Conservation (phyloP, 768 basidiomycete species). For the Mycena alexandri region DNA sequence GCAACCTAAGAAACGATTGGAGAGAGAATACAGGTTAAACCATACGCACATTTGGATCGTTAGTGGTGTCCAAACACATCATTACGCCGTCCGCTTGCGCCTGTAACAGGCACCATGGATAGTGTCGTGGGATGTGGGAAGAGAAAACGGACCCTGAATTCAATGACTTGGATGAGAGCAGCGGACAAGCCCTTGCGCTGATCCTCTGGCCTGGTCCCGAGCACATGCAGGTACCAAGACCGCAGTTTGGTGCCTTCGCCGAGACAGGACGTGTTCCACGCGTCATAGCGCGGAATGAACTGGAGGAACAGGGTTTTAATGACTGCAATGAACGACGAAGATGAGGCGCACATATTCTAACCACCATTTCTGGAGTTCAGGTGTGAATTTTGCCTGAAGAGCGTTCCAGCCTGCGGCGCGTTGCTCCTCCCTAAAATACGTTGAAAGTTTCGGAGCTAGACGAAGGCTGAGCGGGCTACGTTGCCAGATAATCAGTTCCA, state of each 20-base stretch:
- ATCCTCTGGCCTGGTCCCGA: slow-evolving; percentile 31
- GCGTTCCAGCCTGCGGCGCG: slow-evolving; percentile 31
- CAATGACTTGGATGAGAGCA: slow-evolving; percentile 31
- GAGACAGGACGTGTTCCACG: slow-evolving; percentile 12
- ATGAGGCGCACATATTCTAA: slow-evolving; percentile 29
- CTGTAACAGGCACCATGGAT: slow-evolving; percentile 3
- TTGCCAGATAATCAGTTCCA: slow-evolving; percentile 23
- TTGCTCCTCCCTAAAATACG: slow-evolving; percentile 29
- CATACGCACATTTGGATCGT: slow-evolving; percentile 24
- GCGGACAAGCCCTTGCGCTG: slow-evolving; percentile 32
- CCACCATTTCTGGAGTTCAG: slow-evolving; percentile 31
- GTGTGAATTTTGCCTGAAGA: slow-evolving; percentile 15
- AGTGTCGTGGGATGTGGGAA: background rate
- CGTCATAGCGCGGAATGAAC: slow-evolving; percentile 19
- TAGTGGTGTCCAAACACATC: slow-evolving; percentile 35
- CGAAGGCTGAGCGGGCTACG: slow-evolving; percentile 9
- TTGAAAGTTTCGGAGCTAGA: background rate
- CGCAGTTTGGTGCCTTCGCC: slow-evolving; percentile 25
- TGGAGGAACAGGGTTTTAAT: background rate
- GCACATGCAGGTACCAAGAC: slow-evolving; percentile 32
- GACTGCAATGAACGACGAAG: background rate
- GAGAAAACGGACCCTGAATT: slow-evolving; percentile 19
- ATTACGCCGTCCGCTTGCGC: slow-evolving; percentile 6
- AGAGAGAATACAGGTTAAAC: background rate
- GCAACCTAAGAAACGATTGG: slow-evolving; percentile 21